Percentiles rank a stretch among this genome's conserved stretches.
Conservation (phyloP, 2,329 filamentous ascomycete species). For the Amauroascus verrucosus region DNA sequence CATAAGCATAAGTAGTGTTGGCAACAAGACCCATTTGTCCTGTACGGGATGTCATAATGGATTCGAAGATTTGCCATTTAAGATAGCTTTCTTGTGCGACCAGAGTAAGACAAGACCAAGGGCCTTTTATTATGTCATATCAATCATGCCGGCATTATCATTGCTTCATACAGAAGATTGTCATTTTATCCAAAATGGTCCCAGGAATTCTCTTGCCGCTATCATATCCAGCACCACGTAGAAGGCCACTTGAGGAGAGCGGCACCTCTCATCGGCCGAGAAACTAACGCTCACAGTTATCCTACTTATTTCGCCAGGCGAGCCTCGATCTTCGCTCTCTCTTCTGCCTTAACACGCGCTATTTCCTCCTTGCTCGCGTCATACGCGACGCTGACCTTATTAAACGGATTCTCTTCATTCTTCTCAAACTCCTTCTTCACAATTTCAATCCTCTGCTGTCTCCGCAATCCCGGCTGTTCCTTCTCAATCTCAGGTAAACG, state of each 20-base stretch:
- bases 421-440: slow-evolving; percentile 91
- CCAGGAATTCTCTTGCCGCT: neutral
- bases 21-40: neutral
- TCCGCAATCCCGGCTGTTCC: slow-evolving; percentile 67
- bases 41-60: too few species aligned
- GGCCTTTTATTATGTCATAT: neutral
- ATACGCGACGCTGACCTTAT: slow-evolving; percentile 66
- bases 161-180: neutral
- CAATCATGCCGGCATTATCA: slow-evolving; percentile 2
- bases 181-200: neutral
- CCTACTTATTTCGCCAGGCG: slow-evolving; percentile 39
- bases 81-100: neutral
- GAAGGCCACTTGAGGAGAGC: slow-evolving; percentile 17
- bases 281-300: neutral
- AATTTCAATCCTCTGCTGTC: slow-evolving; percentile 73
- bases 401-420: slow-evolving; percentile 89
- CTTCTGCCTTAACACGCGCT: slow-evolving; percentile 51
- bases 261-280: too few species aligned
- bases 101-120: neutral
- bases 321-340: slow-evolving; percentile 65
- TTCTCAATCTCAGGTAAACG: slow-evolving; percentile 74
- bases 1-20: neutral
- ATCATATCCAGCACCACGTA: neutral
- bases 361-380: slow-evolving; percentile 73
- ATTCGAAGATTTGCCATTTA: neutral